Percentiles rank a stretch among this genome's conserved stretches.
Evolutionary conservation across 176 grass and related monocot species (phyloP).

Genomic region (Puccinellia tenuiflora): DNA sequence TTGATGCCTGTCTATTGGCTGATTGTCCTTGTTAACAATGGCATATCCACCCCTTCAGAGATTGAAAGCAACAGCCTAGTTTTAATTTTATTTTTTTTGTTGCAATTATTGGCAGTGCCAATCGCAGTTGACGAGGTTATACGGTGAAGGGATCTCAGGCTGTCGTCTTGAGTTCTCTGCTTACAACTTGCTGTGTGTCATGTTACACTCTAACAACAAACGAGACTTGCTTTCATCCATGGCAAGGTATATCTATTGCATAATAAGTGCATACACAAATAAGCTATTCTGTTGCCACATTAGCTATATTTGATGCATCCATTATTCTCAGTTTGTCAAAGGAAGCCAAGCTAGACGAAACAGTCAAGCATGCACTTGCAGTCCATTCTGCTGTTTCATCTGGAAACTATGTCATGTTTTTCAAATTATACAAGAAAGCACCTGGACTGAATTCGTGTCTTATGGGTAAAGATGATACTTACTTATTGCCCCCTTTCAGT

Average conservation of each 20-base stretch:
- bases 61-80: slow-evolving; percentile 1
- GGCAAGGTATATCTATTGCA: slow-evolving; percentile 53
- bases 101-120: slow-evolving; percentile 74
- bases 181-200: slow-evolving; percentile 73
- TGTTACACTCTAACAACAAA: slow-evolving; percentile 80
- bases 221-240: slow-evolving; percentile 79
- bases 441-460: slow-evolving; percentile 78
- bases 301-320: slow-evolving; percentile 13
- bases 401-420: slow-evolving; percentile 83
- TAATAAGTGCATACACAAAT: slow-evolving; percentile 12
- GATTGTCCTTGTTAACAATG: no score
- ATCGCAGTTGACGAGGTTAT: slow-evolving; percentile 80
- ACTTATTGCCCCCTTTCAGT: neutral
- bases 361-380: slow-evolving; percentile 86
- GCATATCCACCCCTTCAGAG: neutral
- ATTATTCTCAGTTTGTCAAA: slow-evolving; percentile 59
- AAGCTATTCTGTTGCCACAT: slow-evolving; percentile 15
- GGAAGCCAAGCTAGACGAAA: slow-evolving; percentile 55
- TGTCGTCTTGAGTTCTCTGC: slow-evolving; percentile 80
- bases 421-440: slow-evolving; percentile 79
- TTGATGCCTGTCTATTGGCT: neutral
- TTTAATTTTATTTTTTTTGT: slow-evolving; percentile 8
- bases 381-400: slow-evolving; percentile 80
- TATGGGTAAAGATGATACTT: slow-evolving; percentile 61
- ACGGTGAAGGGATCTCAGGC: slow-evolving; percentile 65